phyloP scores from a whole-genome alignment of 345 rosid genomes.

The Capsella bursapastoris region DNA sequence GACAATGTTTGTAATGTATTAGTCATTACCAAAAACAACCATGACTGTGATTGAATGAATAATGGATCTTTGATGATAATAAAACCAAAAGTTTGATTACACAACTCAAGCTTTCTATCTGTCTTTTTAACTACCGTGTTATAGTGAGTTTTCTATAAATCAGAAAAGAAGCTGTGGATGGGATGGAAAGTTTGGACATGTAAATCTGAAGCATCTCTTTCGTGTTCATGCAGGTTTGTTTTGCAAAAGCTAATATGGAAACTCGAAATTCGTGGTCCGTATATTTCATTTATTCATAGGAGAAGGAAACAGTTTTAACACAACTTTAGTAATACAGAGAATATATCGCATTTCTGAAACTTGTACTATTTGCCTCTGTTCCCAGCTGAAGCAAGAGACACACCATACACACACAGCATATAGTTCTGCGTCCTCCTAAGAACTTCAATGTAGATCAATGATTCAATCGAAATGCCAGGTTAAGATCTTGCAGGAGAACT shows the following conservation, averaged over 20 bases:
- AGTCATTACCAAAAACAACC: slow-evolving; percentile 40
- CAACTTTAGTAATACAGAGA: slow-evolving; percentile 26
- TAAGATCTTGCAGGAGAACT: slow-evolving; percentile 19
- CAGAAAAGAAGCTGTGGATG: slow-evolving; percentile 43
- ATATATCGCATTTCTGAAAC: slow-evolving; percentile 26
- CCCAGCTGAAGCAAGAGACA: slow-evolving; percentile 28
- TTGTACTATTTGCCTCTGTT: slow-evolving; percentile 25
- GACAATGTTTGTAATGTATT: slow-evolving; percentile 43
- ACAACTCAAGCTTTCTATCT: slow-evolving; percentile 14
- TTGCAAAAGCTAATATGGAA: slow-evolving; percentile 85
- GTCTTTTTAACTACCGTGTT: slow-evolving; percentile 26
- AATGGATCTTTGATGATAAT: slow-evolving; percentile 39
- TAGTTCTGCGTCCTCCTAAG: slow-evolving; percentile 7
- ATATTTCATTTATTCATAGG: slow-evolving; percentile 55
- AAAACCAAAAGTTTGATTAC: slow-evolving; percentile 29
- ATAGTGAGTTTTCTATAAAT: slow-evolving; percentile 32
- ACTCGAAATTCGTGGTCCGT: slow-evolving; percentile 63
- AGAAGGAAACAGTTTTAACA: slow-evolving; percentile 39
- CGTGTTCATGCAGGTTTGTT: slow-evolving; percentile 97
- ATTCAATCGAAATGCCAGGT: slow-evolving; percentile 8
- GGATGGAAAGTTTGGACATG: slow-evolving; percentile 49
- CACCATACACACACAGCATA: slow-evolving; percentile 1
- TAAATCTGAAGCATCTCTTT: slow-evolving; percentile 87
- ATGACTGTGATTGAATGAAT: slow-evolving; percentile 40
- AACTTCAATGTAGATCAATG: slow-evolving; percentile 1